A percentile compares a stretch with the other conserved stretches of the same genome.
Evolutionary conservation across 2,329 filamentous ascomycete genomes (phyloP).

Genomic region (Cladosporium sphaerospermum): DNA sequence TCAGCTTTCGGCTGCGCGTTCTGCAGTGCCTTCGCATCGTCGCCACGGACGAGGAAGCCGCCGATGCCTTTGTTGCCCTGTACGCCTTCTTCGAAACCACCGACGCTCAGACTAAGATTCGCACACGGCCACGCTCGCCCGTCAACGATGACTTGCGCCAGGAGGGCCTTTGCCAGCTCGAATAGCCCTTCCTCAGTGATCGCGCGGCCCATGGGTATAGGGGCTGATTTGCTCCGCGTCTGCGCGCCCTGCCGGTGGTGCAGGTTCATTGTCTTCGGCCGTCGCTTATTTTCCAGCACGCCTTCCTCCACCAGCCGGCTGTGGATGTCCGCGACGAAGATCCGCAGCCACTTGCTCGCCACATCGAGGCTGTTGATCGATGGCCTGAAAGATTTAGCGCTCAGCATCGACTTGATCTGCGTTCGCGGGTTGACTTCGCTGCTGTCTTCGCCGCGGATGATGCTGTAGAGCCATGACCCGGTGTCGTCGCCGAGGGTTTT

Average conservation of each 20-base stretch:
- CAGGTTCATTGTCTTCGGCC: slow-evolving; percentile 78
- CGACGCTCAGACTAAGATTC: slow-evolving; percentile 82
- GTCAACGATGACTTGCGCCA: slow-evolving; percentile 71
- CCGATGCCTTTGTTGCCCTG: slow-evolving; percentile 81
- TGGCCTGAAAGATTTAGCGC: slow-evolving; percentile 89
- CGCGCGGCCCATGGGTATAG: slow-evolving; percentile 68
- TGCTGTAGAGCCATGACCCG: slow-evolving; percentile 76
- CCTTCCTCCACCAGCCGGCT: slow-evolving; percentile 85
- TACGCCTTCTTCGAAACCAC: slow-evolving; percentile 85
- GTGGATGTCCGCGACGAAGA: slow-evolving; percentile 88
- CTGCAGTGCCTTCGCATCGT: slow-evolving; percentile 47
- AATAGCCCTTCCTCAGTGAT: slow-evolving; percentile 69
- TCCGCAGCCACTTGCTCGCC: slow-evolving; percentile 76
- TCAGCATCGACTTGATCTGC: slow-evolving; percentile 95
- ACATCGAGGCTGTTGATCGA: slow-evolving; percentile 72
- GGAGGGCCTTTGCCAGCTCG: slow-evolving; percentile 66
- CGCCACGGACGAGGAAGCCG: slow-evolving; percentile 68
- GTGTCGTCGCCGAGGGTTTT: slow-evolving; percentile 75
- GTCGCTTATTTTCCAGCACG: slow-evolving; percentile 75
- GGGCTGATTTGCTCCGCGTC: slow-evolving; percentile 65
- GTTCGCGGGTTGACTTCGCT: slow-evolving; percentile 87
- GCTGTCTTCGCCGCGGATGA: slow-evolving; percentile 75
- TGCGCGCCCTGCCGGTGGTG: slow-evolving; percentile 72
- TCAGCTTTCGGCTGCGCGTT: slow-evolving; percentile 19
- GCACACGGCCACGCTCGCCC: slow-evolving; percentile 81